A percentile compares a stretch with the other conserved stretches of the same genome.
Evolutionary conservation across 257 asterid genomes (phyloP).

Genomic region (Mentha longifolia): DNA sequence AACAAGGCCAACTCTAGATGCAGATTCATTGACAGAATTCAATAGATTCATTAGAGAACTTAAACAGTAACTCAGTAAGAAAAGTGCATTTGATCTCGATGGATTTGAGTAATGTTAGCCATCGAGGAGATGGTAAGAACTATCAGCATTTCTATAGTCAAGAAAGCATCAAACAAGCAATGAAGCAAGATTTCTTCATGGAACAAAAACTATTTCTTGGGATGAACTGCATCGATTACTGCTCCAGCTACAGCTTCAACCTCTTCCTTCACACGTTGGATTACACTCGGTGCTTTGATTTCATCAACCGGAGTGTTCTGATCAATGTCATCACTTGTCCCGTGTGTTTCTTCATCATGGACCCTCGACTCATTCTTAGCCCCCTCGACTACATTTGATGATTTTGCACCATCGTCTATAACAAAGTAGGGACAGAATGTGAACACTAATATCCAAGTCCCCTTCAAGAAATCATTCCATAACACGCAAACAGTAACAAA

Average conservation of each 20-base stretch:
- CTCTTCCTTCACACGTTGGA: slow-evolving; percentile 84
- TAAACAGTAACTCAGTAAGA: no score
- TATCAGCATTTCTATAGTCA: slow-evolving; percentile 7
- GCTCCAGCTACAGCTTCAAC: slow-evolving; percentile 74
- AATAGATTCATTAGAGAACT: no score
- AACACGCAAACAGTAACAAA: background rate
- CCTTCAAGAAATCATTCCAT: no score
- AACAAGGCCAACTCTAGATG: background rate
- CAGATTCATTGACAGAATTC: background rate
- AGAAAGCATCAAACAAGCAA: background rate
- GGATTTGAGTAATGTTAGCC: background rate
- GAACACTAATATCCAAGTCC: slow-evolving; percentile 9
- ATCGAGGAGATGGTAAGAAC: background rate
- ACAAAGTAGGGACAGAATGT: slow-evolving; percentile 11
- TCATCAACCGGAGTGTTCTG: slow-evolving; percentile 66
- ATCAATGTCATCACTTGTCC: slow-evolving; percentile 68
- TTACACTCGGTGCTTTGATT: slow-evolving; percentile 74
- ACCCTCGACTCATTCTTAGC: slow-evolving; percentile 40
- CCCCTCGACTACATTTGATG: slow-evolving; percentile 40
- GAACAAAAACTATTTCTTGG: slow-evolving; percentile 51
- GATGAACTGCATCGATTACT: slow-evolving; percentile 30
- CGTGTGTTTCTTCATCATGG: slow-evolving; percentile 73
- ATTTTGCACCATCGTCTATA: slow-evolving; percentile 44
- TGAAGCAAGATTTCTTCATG: background rate
- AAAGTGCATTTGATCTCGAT: background rate